phyloP scores from a whole-genome alignment of 176 grass and related monocot genomes.

The Paspalum vaginatum region DNA sequence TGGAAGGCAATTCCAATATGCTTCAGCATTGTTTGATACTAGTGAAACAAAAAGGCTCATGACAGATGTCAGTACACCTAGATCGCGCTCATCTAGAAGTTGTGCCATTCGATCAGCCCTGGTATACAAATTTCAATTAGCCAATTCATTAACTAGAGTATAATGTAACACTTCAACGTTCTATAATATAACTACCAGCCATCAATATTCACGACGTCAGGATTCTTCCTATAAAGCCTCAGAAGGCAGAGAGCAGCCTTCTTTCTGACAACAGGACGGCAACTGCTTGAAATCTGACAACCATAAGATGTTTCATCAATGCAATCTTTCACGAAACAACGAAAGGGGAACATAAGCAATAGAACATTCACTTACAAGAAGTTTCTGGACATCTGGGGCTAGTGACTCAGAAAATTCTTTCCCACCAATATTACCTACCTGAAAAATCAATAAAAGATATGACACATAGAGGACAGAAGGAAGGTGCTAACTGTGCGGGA shows the following conservation, averaged over 20 bases:
- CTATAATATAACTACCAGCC: conserved; percentile 71
- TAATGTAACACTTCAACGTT: conserved; percentile 19
- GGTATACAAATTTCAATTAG: conserved; percentile 37
- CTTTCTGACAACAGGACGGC: conserved; percentile 95
- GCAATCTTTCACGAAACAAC: conserved; percentile 28
- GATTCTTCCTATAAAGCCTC: conserved; percentile 97
- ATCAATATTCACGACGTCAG: conserved; percentile 97
- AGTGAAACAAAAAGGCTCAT: conserved; percentile 99
- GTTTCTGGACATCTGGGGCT: conserved; percentile 95
- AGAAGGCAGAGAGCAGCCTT: conserved; percentile 97
- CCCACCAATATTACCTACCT: conserved; percentile 99
- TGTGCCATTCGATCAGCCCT: conserved; percentile 98
- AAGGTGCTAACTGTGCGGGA: not conserved
- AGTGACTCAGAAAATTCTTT: conserved; percentile 99
- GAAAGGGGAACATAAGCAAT: conserved; percentile 22
- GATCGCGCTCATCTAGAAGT: conserved; percentile 94
- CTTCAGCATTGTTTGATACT: conserved; percentile 91
- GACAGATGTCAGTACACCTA: conserved; percentile 94
- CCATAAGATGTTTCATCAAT: conserved; percentile 38
- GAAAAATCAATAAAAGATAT: conserved; percentile 49
- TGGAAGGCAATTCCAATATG: conserved; percentile 97
- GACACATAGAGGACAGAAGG: not conserved
- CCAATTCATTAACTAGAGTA: conserved; percentile 10
- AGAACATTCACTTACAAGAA: conserved; percentile 68
- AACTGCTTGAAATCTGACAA: conserved; percentile 95